phyloP scores from a whole-genome alignment of 208 protist species.

The Leptomonas seymouri region DNA sequence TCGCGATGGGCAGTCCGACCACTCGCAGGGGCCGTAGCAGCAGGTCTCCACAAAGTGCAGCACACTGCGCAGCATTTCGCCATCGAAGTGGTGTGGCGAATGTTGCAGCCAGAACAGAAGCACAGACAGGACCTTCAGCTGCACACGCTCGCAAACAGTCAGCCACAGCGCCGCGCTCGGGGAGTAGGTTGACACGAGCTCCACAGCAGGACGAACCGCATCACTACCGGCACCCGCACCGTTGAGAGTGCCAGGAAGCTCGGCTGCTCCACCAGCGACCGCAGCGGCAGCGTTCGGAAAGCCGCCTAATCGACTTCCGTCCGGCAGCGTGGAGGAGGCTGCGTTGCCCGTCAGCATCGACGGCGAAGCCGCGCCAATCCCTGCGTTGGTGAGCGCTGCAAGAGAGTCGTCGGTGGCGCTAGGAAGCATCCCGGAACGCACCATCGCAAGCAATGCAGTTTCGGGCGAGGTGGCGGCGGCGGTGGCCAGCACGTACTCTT shows the following conservation, averaged over 20 bases:
- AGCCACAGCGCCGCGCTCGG: slow-evolving; percentile 58
- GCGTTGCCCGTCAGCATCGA: slow-evolving; percentile 13
- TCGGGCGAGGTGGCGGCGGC: slow-evolving; percentile 17
- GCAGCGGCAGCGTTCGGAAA: slow-evolving; percentile 8
- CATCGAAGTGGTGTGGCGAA: slow-evolving; percentile 63
- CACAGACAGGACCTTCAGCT: slow-evolving; percentile 54
- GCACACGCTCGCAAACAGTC: slow-evolving; percentile 42
- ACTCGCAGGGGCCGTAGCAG: slow-evolving; percentile 39
- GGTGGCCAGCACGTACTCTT: slow-evolving; percentile 26
- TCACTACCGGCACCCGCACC: neutral
- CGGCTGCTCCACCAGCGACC: neutral
- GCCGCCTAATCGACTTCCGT: neutral
- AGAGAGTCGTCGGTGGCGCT: slow-evolving; percentile 7
- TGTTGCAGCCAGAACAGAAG: slow-evolving; percentile 58
- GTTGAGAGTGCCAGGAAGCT: neutral
- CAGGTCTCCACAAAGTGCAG: slow-evolving; percentile 55
- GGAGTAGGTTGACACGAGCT: slow-evolving; percentile 44
- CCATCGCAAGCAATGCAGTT: slow-evolving; percentile 3
- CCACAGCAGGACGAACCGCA: neutral
- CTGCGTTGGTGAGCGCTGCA: slow-evolving; percentile 14
- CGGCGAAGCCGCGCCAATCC: slow-evolving; percentile 4
- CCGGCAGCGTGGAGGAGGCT: slow-evolving; percentile 15
- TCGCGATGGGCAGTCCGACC: slow-evolving; percentile 50
- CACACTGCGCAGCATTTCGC: slow-evolving; percentile 47
- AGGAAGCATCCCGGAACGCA: slow-evolving; percentile 10